phyloP scores from a whole-genome alignment of 2,329 filamentous ascomycete genomes.

The Pseudogymnoascus sp. region DNA sequence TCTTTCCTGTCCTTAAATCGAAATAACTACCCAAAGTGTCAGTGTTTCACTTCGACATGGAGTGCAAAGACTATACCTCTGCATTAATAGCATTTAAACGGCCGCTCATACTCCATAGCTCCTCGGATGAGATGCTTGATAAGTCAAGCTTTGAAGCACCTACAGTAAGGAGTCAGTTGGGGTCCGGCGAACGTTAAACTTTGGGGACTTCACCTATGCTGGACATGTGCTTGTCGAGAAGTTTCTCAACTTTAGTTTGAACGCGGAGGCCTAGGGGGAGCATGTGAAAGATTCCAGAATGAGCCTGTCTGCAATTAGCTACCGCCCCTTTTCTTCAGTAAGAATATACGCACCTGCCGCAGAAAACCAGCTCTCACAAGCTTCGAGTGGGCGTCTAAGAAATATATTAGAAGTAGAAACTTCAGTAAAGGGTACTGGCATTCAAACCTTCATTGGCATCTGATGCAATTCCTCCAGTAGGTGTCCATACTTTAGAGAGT shows the following conservation, averaged over 20 bases:
- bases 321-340: not conserved
- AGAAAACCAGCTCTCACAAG: slow-evolving; percentile 65
- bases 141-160: slow-evolving; percentile 74
- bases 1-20: slow-evolving; percentile 72
- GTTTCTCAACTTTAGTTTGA: slow-evolving; percentile 73
- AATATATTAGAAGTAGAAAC: not conserved
- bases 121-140: slow-evolving; percentile 77
- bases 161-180: slow-evolving; percentile 24
- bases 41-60: slow-evolving; percentile 3
- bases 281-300: slow-evolving; percentile 87
- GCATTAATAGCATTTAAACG: slow-evolving; percentile 61
- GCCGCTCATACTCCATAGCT: slow-evolving; percentile 76
- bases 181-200: not conserved
- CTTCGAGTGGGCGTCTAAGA: slow-evolving; percentile 54
- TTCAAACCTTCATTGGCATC: slow-evolving; percentile 44
- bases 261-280: slow-evolving; percentile 80
- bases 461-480: slow-evolving; percentile 59
- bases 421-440: not conserved
- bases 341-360: slow-evolving; percentile 48
- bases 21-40: slow-evolving; percentile 55
- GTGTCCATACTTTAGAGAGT: slow-evolving; percentile 71
- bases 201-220: slow-evolving; percentile 47
- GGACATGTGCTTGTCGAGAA: slow-evolving; percentile 87
- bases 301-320: slow-evolving; percentile 43
- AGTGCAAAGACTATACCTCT: slow-evolving; percentile 47